Base-by-base conservation (phyloP, 371 early-diverging fungal species). In the Blakeslea trispora region DNA sequence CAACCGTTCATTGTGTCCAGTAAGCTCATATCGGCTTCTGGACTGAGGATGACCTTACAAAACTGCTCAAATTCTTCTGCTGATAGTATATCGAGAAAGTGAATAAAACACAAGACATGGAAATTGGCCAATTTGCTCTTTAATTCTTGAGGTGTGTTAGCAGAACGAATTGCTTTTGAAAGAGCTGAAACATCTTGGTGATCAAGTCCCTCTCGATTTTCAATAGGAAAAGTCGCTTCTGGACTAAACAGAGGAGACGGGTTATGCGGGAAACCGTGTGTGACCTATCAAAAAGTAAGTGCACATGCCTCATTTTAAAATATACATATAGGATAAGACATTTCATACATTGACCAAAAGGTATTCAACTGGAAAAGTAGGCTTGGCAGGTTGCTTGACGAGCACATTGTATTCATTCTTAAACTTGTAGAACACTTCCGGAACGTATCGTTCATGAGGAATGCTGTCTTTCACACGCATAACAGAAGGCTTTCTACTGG, bases 301-400 rank as follows among this genome's bases (percentile, higher is more conserved):
- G n/a, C n/a, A n/a, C n/a, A n/a, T n/a, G n/a, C n/a, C n/a, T n/a
- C n/a, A n/a, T n/a, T n/a, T n/a, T n/a, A n/a, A n/a, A n/a, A n/a
- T n/a, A n/a, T n/a, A n/a, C n/a, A n/a, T n/a, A n/a, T n/a, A n/a
- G n/a, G n/a, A n/a, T n/a, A n/a, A n/a, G n/a, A n/a, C n/a, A n/a
- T n/a, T 13, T 17, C 84, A 65, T 85, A 98, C 93, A 61, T 94
- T 96, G 24, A 96, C 93, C 43, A 98, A 71, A 21, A 97, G 83
- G 64, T 98, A 97, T 55, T 98, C 98, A 0, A 96, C 91, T 0
- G 99, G 99, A 66, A 97, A 98, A 0, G 92, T 89, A 0, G 97
- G 97, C 59, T 93, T 94, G 17, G 91, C 91, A 24, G 83, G 81
- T 54, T 94, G 87, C 49, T 92, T 81, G 0, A 96, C 98, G 28